Base-by-base conservation (phyloP, 2,329 filamentous ascomycete species). In the Zymoseptoria crescenta region DNA sequence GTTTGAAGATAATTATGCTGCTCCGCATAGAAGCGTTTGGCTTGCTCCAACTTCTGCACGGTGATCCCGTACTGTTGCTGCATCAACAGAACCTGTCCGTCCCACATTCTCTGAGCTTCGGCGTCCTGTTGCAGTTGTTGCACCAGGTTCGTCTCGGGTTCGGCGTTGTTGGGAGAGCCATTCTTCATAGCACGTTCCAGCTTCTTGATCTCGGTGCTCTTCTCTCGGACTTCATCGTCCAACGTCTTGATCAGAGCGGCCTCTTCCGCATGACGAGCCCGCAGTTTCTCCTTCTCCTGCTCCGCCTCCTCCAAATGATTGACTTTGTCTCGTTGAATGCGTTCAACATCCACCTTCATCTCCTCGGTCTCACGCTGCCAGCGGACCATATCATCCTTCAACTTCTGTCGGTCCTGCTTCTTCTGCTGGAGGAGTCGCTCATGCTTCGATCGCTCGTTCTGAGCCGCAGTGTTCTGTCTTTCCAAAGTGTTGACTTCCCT, bases 401-500 rank as follows among this genome's bases (percentile, higher is more conserved):
- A 77, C 70, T 88, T 91, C 65, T 83, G 77, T 56, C 85, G 81
- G 70, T 91, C 87, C 16, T 80, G 79, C 66, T 85, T 81, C 71
- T 87, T 90, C 55, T 90, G 85, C 66, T 83, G 83, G 55, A 92
- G 70, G 8, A 81, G 68, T 67, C 86, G 86, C 69, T 96, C 90
- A 69, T 89, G 89, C 69, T 92, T 89, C 0, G 83, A 81, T 66
- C 87, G 89, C 61, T 88, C 87, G 63, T 87, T 89, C 70, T 95
- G 88, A 1, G 89, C 87, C 4, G 85, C 82, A 53, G 91, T 85
- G 77, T 95, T 96, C 64, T 89, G 81, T 56, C 90, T 85, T 72
- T 95, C 91, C 5, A 92, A 84, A 52, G 83, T 84, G 56, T 89
- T 87, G 56, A 95, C 86, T 70, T 93, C 87, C 62, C 87, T 87